Conservation (phyloP, 345 rosid species). For the Populus pruinosa region DNA sequence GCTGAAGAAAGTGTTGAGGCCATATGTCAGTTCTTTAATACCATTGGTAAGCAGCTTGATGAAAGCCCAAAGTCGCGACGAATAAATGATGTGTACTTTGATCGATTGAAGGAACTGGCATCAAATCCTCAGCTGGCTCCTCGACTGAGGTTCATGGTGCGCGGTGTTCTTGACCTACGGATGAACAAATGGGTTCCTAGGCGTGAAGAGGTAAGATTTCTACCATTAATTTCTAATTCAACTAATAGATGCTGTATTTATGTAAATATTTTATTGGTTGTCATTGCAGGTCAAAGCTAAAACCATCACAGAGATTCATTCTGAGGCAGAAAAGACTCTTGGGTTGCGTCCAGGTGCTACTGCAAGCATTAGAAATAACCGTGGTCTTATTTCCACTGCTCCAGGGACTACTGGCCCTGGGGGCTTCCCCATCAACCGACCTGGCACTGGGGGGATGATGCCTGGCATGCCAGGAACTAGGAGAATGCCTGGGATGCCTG, state of each 20-base stretch:
- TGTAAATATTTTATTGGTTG: not conserved
- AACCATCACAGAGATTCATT: conserved; percentile 85
- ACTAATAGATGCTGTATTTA: not conserved
- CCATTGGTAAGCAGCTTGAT: conserved; percentile 90
- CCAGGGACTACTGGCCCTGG: conserved; percentile 53
- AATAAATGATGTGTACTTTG: conserved; percentile 62
- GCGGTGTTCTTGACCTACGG: conserved; percentile 79
- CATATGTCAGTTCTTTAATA: conserved; percentile 76
- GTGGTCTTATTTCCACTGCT: conserved; percentile 43
- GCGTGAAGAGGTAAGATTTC: conserved; percentile 74
- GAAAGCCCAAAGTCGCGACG: conserved; percentile 61
- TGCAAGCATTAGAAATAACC: conserved; percentile 69
- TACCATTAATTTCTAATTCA: not conserved
- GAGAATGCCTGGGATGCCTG: conserved; percentile 98
- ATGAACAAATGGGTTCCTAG: conserved; percentile 82
- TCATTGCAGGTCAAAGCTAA: conserved; percentile 78
- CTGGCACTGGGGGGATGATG: conserved; percentile 95
- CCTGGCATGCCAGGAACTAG: conserved; percentile 95
- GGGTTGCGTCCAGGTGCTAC: conserved; percentile 93
- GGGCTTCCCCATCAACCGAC: conserved; percentile 62
- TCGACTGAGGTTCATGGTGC: conserved; percentile 75
- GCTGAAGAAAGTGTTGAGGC: conserved; percentile 92
- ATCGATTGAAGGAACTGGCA: conserved; percentile 59
- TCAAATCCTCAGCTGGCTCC: conserved; percentile 58
- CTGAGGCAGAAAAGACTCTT: conserved; percentile 84